Evolutionary conservation across 2,329 filamentous ascomycete species (phyloP), one percentile per base, ranked within the genome.

Genomic region (Neofusicoccum ribis): DNA sequence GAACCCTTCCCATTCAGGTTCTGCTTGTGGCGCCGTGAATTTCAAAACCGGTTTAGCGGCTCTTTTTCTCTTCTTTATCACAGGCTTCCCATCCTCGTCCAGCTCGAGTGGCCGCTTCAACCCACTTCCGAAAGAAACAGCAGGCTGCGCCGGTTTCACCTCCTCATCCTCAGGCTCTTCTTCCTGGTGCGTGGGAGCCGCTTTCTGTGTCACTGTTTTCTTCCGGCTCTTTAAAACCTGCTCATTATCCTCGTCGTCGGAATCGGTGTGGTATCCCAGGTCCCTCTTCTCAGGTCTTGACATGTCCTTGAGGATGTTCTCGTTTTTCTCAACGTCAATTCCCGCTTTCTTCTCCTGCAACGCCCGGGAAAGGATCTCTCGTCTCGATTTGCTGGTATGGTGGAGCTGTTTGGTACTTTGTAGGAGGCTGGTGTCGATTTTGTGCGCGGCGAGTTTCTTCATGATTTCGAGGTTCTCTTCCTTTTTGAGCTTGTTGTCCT

Each of bases 401-500:
- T 93, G 93, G 8, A 98, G 79, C 65, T 88, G 87, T 69, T 87
- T 91, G 61, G 90, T 91, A 75, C 92, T 97, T 65, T 88, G 84
- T 67, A 96, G 89, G 20, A 92, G 81, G 67, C 86, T 91, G 1
- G 92, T 96, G 74, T 98, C 93, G 69, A 95, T 86, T 73, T 90
- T 93, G 63, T 87, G 85, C 67, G 87, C 84, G 17, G 91, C 91
- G 31, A 99, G 84, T 75, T 95, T 93, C 74, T 91, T 91, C 71
- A 98, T 84, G 36, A 99, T 82, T 65, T 88, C 90, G 34, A 91
- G 84, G 72, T 92, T 96, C 77, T 98, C 94, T 74, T 99, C 95
- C 77, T 96, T 97, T 77, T 89, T 91, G 51, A 99, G 82, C 83
- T 99, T 99, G 66, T 86, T 95, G 72, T 98, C 93, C 84, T 86